These are phyloP conservation scores for Neospermospora avenae DNA, from an alignment of 2,329 filamentous ascomycete genomes.

Conservation along the genomic window DNA sequence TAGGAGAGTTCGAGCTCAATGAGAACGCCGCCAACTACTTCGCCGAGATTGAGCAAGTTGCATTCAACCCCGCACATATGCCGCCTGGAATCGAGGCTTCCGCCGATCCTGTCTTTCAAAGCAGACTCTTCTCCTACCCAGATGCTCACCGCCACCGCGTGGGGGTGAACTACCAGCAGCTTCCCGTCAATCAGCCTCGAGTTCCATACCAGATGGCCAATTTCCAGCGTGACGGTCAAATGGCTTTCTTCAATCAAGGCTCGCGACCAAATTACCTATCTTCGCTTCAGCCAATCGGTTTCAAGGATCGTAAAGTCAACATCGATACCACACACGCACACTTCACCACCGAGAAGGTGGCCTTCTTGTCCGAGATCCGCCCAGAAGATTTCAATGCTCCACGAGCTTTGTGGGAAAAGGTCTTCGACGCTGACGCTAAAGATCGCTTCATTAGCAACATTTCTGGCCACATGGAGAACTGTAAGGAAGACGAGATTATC, in stretches of 20 bases:
- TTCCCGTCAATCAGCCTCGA: constrained; percentile 42
- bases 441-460: constrained; percentile 59
- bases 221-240: constrained; percentile 39
- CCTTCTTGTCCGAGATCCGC: constrained; percentile 41
- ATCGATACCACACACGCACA: constrained; percentile 40
- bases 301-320: constrained; percentile 37
- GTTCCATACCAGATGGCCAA: constrained; percentile 36
- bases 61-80: constrained; percentile 64
- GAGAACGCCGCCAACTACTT: constrained; percentile 55
- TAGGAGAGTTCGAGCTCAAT: constrained; percentile 48
- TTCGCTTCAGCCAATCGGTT: constrained; percentile 36
- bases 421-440: constrained; percentile 55
- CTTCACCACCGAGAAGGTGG: constrained; percentile 42
- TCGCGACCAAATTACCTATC: constrained; percentile 45
- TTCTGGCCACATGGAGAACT: constrained; percentile 58
- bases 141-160: constrained; percentile 58
- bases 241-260: constrained; percentile 44
- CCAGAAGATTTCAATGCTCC: constrained; percentile 43
- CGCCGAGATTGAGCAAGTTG: constrained; percentile 64
- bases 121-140: constrained; percentile 65
- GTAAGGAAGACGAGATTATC: constrained; percentile 55
- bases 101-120: constrained; percentile 65
- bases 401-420: constrained; percentile 56
- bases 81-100: constrained; percentile 64
- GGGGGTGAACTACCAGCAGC: constrained; percentile 55